Base-by-base conservation (phyloP, 2,329 filamentous ascomycete genomes). In the Stenocarpella maydis region DNA sequence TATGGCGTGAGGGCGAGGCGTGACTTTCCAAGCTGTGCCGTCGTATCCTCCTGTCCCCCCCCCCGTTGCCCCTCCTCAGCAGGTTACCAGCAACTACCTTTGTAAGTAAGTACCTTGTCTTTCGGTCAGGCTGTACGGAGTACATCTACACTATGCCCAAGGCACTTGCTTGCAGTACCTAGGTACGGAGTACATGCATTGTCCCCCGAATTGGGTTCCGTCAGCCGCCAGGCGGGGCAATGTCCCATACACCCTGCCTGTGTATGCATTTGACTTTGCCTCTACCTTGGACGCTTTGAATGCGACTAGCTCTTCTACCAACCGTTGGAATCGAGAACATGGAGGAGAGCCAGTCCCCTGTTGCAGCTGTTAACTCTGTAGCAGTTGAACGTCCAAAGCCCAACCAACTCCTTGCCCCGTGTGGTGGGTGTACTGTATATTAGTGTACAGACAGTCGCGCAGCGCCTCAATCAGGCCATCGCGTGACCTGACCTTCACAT, bases 1-100 rank as follows among this genome's bases (percentile, higher is more conserved):
- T 67, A 60, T 70, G 69, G 69, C 69, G 69, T 70, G 69, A 70
- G 69, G 31, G 39, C 50, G 52, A 53, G 7, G 52, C 52, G 52
- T 55, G 37, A 39, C 55, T 68, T 41, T 55, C 47, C 67, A 69
- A 14, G 19, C 61, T 65, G 28, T 37, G 37, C 28, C 17, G 60
- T 69, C 60, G 28, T 24, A 28, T 61, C 21, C 34, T 12, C 34
- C 34, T 37, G 34, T 8, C 31, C 31, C 8, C 8, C 4, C 8
- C 4, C 31, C 45, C 45, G 9, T 24, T 58, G 53, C 41, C 37
- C 65, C 47, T 45, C 45, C 49, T 39, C 54, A 28, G 47, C 14
- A 43, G 37, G 24, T 8, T 28, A 17, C 7, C n/a, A n/a, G n/a
- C n/a, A n/a, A n/a, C n/a, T n/a, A n/a, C n/a, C n/a, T n/a, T n/a